phyloP scores from a whole-genome alignment of 768 basidiomycete genomes.

The Lentinula boryana region DNA sequence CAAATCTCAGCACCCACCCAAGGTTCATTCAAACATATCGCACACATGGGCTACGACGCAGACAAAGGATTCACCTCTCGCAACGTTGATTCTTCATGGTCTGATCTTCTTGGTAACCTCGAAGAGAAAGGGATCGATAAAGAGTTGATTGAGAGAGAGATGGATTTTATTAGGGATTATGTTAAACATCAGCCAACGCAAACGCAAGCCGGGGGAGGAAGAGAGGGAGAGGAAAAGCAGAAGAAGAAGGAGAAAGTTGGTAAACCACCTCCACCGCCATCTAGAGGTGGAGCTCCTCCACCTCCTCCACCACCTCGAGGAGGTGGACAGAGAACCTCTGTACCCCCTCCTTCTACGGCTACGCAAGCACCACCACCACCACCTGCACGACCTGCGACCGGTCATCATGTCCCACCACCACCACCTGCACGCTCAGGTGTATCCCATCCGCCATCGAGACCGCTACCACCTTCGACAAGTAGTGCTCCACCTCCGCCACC shows the following conservation, averaged over 20 bases:
- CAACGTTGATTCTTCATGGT: slow-evolving; percentile 91
- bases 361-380: slow-evolving; percentile 31
- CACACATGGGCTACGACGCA: slow-evolving; percentile 91
- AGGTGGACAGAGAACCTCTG: slow-evolving; percentile 12
- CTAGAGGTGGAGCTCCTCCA: slow-evolving; percentile 8
- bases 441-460: slow-evolving; percentile 34
- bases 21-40: slow-evolving; percentile 80
- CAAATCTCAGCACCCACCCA: slow-evolving; percentile 78
- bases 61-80: slow-evolving; percentile 82
- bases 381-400: slow-evolving; percentile 21
- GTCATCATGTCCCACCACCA: slow-evolving; percentile 30
- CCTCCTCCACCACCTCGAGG: slow-evolving; percentile 17
- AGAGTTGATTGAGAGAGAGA: slow-evolving; percentile 68
- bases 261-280: slow-evolving; percentile 28
- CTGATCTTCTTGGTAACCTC: slow-evolving; percentile 60
- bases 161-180: slow-evolving; percentile 86
- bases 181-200: slow-evolving; percentile 33
- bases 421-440: slow-evolving; percentile 20
- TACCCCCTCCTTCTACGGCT: slow-evolving; percentile 31
- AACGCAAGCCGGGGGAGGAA: slow-evolving; percentile 28
- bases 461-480: slow-evolving; percentile 18
- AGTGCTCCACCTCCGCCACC: slow-evolving; percentile 23
- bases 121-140: slow-evolving; percentile 59
- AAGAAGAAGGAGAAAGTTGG: too few species aligned
- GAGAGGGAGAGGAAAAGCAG: slow-evolving; percentile 28